phyloP scores from a whole-genome alignment of 2,329 filamentous ascomycete species.

The Incumbomyces delicatus region DNA sequence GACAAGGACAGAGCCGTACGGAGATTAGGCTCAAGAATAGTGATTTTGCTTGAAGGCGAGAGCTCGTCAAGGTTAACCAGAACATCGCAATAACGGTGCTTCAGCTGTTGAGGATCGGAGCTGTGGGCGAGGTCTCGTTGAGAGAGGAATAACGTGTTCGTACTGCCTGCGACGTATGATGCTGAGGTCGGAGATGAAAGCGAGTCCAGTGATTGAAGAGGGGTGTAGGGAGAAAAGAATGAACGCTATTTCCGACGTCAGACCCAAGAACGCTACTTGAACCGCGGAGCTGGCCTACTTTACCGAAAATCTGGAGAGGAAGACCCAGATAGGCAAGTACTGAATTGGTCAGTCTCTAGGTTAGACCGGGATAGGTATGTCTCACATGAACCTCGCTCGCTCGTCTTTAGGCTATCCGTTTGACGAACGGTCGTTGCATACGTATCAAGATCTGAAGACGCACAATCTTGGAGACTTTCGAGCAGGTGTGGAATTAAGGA shows the following conservation, averaged over 20 bases:
- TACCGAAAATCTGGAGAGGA: slow-evolving; percentile 89
- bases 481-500: slow-evolving; percentile 90
- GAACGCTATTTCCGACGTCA: slow-evolving; percentile 53
- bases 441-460: slow-evolving; percentile 80
- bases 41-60: slow-evolving; percentile 49
- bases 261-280: not conserved
- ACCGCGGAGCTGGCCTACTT: slow-evolving; percentile 40
- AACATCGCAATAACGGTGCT: slow-evolving; percentile 90
- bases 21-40: slow-evolving; percentile 70
- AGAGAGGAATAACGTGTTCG: slow-evolving; percentile 84
- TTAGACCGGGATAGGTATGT: not conserved
- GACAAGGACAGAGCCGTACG: slow-evolving; percentile 68
- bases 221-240: slow-evolving; percentile 92
- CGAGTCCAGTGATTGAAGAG: slow-evolving; percentile 87
- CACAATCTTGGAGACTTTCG: slow-evolving; percentile 84
- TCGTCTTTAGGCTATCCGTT: slow-evolving; percentile 79
- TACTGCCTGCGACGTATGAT: slow-evolving; percentile 94
- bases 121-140: slow-evolving; percentile 39
- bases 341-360: slow-evolving; percentile 25
- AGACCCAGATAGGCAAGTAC: slow-evolving; percentile 89
- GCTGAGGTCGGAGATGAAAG: slow-evolving; percentile 90
- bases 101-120: slow-evolving; percentile 27
- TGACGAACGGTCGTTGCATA: slow-evolving; percentile 66
- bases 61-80: slow-evolving; percentile 89
- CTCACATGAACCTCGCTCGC: slow-evolving; percentile 70